A percentile compares a stretch with the other conserved stretches of the same genome.
phyloP scores from a whole-genome alignment of 176 grass and related monocot genomes.

The Zizania latifolia region DNA sequence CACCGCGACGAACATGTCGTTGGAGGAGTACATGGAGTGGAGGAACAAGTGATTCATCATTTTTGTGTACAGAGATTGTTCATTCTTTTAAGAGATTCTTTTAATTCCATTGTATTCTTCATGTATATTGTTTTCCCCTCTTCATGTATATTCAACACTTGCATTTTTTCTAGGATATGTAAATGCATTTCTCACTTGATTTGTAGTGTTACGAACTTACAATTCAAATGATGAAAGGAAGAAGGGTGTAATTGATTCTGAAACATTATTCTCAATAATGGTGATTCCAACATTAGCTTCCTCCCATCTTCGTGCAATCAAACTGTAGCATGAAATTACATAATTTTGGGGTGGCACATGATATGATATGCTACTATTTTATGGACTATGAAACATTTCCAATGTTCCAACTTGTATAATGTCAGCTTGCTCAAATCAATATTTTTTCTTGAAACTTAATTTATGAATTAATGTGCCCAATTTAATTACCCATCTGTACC shows the following conservation, averaged over 20 bases:
- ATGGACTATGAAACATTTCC: background rate
- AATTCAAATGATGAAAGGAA: background rate
- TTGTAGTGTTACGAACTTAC: background rate
- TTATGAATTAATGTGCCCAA: background rate
- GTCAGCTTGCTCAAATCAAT: background rate
- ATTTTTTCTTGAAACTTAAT: background rate
- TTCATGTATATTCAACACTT: slow-evolving; percentile 12
- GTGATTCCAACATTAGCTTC: background rate
- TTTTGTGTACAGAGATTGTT: slow-evolving; percentile 9
- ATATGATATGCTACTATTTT: background rate
- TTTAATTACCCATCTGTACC: background rate
- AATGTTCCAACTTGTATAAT: background rate
- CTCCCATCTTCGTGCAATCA: background rate
- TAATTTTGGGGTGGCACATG: background rate
- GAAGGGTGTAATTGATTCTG: no score
- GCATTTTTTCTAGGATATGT: background rate
- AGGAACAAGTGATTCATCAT: background rate
- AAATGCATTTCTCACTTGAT: background rate
- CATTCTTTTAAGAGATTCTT: background rate
- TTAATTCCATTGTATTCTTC: background rate
- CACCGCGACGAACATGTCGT: slow-evolving; percentile 38
- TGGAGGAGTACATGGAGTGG: slow-evolving; percentile 80
- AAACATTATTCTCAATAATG: background rate
- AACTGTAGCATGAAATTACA: background rate
- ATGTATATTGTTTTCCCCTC: background rate